Base-by-base conservation (phyloP, 164 flowering plant species). In the Magnolia kwangsiensis region DNA sequence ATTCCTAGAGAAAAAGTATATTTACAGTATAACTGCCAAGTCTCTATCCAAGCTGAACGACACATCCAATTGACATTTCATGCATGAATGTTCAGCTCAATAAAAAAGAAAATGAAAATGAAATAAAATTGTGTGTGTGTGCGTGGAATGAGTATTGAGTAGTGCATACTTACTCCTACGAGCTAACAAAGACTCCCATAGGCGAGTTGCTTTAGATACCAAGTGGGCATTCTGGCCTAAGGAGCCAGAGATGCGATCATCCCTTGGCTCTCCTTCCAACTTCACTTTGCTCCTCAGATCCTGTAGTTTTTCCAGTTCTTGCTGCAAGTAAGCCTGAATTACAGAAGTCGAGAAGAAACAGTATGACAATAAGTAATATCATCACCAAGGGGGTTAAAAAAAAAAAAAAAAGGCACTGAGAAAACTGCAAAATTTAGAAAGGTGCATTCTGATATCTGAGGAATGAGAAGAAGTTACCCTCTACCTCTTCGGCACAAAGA, bases 401-500 rank as follows among this genome's bases (percentile, higher is more conserved):
- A 68, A 69, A 50, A 16, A 50, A 11, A 49, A 69, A 68, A 69
- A 50, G 4, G 11, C 45, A 37, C 45, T 37, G 45, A 37, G 72
- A 5, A 31, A 69, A 69, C 1, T n/a, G 23, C 27, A 50, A 49
- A 16, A 50, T 20, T 21, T 20, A 70, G 50, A 0, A 31, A 71
- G 55, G 66, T 23, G 19, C 49, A 72, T 8, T 16, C 20, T 8
- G 27, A 72, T 9, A 23, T 19, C 66, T 55, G 66, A 59, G 66
- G n/a, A 65, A 66, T 73, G 67, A 73, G 63, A 21, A 68, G 67
- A 21, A 68, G 79, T 77, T 74, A 71, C 65, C 63, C 50, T 80
- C 77, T 87, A 96, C 99, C 98, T 94, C 99, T 85, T 96, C 99
- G 72, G 98, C 98, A 90, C 98, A 94, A 70, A 96, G 94, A 72